phyloP scores from a whole-genome alignment of 495 filamentous ascomycete species.

The Hypoxylon subgilvum region DNA sequence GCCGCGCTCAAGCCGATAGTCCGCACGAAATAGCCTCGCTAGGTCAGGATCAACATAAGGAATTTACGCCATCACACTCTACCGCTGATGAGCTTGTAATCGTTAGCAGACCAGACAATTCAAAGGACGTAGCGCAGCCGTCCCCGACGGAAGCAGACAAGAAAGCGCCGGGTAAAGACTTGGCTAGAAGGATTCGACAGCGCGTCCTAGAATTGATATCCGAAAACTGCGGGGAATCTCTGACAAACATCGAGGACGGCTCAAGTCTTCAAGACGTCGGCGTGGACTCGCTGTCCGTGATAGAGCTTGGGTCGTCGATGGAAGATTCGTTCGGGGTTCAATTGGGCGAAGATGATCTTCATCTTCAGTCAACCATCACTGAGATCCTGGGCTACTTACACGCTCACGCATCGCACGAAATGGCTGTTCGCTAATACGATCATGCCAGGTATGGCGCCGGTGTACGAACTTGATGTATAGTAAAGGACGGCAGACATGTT shows the following conservation, averaged over 20 bases:
- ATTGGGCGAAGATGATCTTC: constrained; percentile 5
- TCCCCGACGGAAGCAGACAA: not conserved
- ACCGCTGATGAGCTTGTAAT: not conserved
- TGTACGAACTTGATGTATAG: no score
- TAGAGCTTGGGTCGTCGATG: constrained; percentile 5
- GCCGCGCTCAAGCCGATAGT: not conserved
- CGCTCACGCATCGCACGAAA: not conserved
- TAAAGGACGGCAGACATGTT: no score
- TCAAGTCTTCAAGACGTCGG: constrained; percentile 2
- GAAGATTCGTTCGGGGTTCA: constrained; percentile 7
- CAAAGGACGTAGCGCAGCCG: not conserved
- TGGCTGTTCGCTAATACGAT: not conserved
- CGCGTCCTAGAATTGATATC: constrained; percentile 3
- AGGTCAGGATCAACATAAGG: not conserved
- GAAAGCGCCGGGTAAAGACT: not conserved
- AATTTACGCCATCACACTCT: not conserved
- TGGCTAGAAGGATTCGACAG: not conserved
- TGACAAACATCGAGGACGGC: constrained; percentile 1
- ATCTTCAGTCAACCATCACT: constrained; percentile 4
- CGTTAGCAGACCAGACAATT: constrained; percentile 1
- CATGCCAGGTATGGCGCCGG: no score
- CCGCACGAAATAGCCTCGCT: not conserved
- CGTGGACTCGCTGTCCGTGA: constrained; percentile 4
- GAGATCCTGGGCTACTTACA: not conserved
- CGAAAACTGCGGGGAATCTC: constrained; percentile 3